Evolutionary conservation across 805 yeast species (phyloP), one percentile per base, ranked within the genome.

Genomic region (Ogataea trehaloabstinens): DNA sequence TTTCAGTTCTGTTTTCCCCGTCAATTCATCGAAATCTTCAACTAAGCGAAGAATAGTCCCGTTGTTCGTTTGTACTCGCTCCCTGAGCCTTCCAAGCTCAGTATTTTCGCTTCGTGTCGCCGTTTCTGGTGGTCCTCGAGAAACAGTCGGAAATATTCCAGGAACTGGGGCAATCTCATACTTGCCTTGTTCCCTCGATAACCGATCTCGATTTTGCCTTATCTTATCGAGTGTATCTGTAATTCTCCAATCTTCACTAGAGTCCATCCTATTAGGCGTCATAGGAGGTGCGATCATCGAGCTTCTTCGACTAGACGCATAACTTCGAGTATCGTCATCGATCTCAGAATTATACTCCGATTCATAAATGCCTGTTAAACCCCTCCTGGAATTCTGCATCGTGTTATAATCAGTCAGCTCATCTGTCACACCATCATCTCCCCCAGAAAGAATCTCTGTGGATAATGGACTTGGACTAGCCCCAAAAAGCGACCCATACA

Each of bases 261-360:
- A 50, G 31, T 40, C 28, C 20, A 30, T 37, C 8, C 13, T 11
- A n/a, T 19, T 27, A 2, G 45, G 47, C 6, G 52, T 45, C 51
- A 49, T 44, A 6, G 52, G 44, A 8, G 55, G 55, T 1, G 45
- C 51, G 18, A 50, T 34, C 21, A 41, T 34, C 2, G 55, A 50
- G 31, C 49, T 42, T 34, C 46, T 28, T n/a, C 49, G 41, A 28
- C 49, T 44, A 12, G 45, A 35, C 20, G 43, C 34, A 42, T 39
- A 28, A 42, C 46, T 47, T 38, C 47, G 28, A 34, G 40, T 49
- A 43, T 29, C 48, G 49, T 31, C 40, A 57, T 39, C 43, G 10
- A 51, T 61, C 37, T 68, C 73, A 10, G 42, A 42, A 11, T 55
- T 61, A 50, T 6, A 57, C 60, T 57, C 48, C 12, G 66, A 53